Conservation (phyloP, 1,284 basidiomycete species). For the Sanguinoderma infundibulare region DNA sequence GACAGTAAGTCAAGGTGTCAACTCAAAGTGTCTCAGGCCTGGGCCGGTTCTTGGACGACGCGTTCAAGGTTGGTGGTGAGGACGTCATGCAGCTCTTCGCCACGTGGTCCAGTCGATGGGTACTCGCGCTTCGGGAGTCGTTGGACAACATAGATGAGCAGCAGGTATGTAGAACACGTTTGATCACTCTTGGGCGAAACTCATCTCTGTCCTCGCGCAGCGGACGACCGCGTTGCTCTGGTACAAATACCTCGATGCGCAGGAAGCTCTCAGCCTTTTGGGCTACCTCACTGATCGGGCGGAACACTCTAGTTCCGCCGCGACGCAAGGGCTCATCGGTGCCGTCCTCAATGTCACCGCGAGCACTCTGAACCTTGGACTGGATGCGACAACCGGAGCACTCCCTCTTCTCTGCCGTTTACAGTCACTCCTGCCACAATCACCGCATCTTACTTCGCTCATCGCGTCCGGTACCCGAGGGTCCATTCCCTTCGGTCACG, state of each 20-base stretch:
- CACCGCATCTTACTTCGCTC: constrained; percentile 48
- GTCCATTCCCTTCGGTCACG: constrained; percentile 47
- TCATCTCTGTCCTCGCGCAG: not conserved
- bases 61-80: constrained; percentile 28
- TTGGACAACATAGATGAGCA: constrained; percentile 12
- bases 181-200: not conserved
- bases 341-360: constrained; percentile 21
- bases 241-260: constrained; percentile 49
- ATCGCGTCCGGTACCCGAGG: constrained; percentile 47
- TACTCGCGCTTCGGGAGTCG: constrained; percentile 13
- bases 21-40: constrained; percentile 33
- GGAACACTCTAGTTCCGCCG: constrained; percentile 31
- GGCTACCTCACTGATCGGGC: constrained; percentile 38
- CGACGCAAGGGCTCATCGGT: constrained; percentile 18
- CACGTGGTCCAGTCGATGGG: constrained; percentile 38
- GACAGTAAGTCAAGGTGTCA: too few species aligned
- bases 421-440: constrained; percentile 39
- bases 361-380: constrained; percentile 6
- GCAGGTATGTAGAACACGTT: constrained; percentile 21
- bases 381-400: constrained; percentile 17
- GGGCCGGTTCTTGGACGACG: constrained; percentile 30
- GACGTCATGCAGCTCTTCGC: constrained; percentile 36
- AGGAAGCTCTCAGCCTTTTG: constrained; percentile 36
- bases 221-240: constrained; percentile 42
- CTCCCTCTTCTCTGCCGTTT: constrained; percentile 28